Conservation (phyloP, 192 early-diverging fungal genomes). For the Cetraspora pellucida region DNA sequence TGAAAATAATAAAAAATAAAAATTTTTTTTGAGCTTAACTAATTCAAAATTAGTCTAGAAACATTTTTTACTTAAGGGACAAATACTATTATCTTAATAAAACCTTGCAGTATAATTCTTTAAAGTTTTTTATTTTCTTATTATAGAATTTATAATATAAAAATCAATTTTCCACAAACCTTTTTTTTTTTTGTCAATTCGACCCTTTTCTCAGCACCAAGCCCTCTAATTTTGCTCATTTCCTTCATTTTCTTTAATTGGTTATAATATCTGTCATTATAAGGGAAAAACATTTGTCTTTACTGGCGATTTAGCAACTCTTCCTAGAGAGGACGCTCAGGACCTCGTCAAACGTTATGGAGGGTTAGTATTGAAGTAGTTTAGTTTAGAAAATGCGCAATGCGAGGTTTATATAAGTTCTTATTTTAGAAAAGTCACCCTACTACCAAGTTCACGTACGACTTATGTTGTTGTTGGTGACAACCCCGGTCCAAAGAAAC, state of each 20-base stretch:
- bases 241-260: background rate
- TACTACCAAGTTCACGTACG: conserved; percentile 78
- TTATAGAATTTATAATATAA: too few relatives aligned
- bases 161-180: too few relatives aligned
- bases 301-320: conserved; percentile 82
- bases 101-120: too few relatives aligned
- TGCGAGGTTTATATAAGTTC: background rate
- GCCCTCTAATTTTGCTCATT: background rate
- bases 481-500: conserved; percentile 84
- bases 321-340: conserved; percentile 74
- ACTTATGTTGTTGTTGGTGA: conserved; percentile 84
- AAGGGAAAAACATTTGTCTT: conserved; percentile 87
- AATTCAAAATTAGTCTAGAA: too few relatives aligned
- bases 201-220: too few relatives aligned
- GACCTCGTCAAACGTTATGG: conserved; percentile 89
- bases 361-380: conserved; percentile 52
- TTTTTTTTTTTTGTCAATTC: too few relatives aligned
- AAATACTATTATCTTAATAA: too few relatives aligned
- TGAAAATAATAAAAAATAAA: too few relatives aligned
- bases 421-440: conserved; percentile 67
- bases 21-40: too few relatives aligned
- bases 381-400: background rate
- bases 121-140: too few relatives aligned
- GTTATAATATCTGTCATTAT: background rate
- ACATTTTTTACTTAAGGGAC: too few relatives aligned